Base-by-base conservation (phyloP, 352 stramenopile species). In the Paralagenidium karlingii region DNA sequence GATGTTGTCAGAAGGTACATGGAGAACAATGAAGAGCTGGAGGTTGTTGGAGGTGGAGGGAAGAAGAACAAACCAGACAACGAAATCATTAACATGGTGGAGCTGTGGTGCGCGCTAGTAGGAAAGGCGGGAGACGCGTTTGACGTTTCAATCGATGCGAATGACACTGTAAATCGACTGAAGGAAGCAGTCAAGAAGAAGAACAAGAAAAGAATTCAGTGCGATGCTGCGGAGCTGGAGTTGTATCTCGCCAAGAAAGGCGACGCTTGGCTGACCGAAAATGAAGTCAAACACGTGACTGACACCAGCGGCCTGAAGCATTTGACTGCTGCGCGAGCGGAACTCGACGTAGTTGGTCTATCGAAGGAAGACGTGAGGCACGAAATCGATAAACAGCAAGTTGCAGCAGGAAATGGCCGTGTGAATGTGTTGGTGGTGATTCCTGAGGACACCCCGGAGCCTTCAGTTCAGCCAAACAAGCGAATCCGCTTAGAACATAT, bases 111-210 rank as follows among this genome's bases (percentile, higher is more conserved):
- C n/a, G n/a, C n/a, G n/a, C n/a, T n/a, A n/a, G n/a, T n/a, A n/a
- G n/a, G n/a, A n/a, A n/a, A n/a, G n/a, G n/a, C n/a, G n/a, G n/a
- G n/a, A n/a, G n/a, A n/a, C n/a, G n/a, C n/a, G n/a, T n/a, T n/a
- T n/a, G n/a, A n/a, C n/a, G n/a, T n/a, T n/a, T n/a, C n/a, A n/a
- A n/a, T n/a, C n/a, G n/a, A n/a, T n/a, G n/a, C n/a, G n/a, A n/a
- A n/a, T n/a, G n/a, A n/a, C n/a, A n/a, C n/a, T n/a, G n/a, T n/a
- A n/a, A n/a, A n/a, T n/a, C n/a, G n/a, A n/a, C n/a, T n/a, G n/a
- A n/a, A n/a, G n/a, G n/a, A n/a, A n/a, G n/a, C n/a, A n/a, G 53
- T 55, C 47, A 55, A 52, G 40, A 28, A 27, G 19, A 30, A 40
- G 40, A 42, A 51, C 9, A 9, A 34, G 22, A 7, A 48, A 15